A percentile compares a stretch with the other conserved stretches of the same genome.
Evolutionary conservation across 768 basidiomycete species (phyloP).

Genomic region (Kwoniella dejecticola): DNA sequence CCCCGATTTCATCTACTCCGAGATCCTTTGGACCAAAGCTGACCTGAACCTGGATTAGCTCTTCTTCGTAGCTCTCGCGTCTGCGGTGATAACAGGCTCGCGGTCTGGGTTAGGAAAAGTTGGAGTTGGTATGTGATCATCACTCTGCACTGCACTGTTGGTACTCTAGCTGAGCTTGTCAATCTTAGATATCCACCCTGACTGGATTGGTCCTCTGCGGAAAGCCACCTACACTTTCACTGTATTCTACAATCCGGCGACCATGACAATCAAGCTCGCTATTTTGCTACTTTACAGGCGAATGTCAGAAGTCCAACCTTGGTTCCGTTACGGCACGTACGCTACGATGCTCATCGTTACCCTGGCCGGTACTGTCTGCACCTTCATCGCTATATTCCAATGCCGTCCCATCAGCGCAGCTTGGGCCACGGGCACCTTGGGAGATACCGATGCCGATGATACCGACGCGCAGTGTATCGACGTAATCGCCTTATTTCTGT

Average conservation of each 20-base stretch:
- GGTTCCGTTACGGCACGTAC: conserved; percentile 44
- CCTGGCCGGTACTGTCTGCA: conserved; percentile 48
- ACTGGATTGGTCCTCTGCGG: conserved; percentile 20
- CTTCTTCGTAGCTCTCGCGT: conserved; percentile 32
- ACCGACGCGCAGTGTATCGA: conserved; percentile 40
- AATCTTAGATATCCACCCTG: conserved; percentile 21
- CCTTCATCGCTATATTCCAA: conserved; percentile 52
- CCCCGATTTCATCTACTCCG: no score
- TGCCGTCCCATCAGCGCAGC: conserved; percentile 49
- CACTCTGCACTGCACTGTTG: no score
- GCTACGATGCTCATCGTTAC: conserved; percentile 42
- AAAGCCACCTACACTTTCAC: conserved; percentile 45
- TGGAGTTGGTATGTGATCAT: conserved; percentile 30
- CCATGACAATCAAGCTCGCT: conserved; percentile 52
- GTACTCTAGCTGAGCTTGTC: no score
- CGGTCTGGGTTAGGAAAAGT: conserved; percentile 38
- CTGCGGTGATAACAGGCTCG: conserved; percentile 36
- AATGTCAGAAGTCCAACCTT: conserved; percentile 43
- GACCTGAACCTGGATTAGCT: conserved; percentile 2
- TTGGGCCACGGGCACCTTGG: conserved; percentile 22
- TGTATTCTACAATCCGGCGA: conserved; percentile 49
- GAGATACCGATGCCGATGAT: neutral
- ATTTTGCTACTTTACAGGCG: conserved; percentile 44
- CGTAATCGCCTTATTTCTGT: conserved; percentile 49
- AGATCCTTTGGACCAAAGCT: no score